Base-by-base conservation (phyloP, 495 filamentous ascomycete species). In the Chaetomidium leptoderma region DNA sequence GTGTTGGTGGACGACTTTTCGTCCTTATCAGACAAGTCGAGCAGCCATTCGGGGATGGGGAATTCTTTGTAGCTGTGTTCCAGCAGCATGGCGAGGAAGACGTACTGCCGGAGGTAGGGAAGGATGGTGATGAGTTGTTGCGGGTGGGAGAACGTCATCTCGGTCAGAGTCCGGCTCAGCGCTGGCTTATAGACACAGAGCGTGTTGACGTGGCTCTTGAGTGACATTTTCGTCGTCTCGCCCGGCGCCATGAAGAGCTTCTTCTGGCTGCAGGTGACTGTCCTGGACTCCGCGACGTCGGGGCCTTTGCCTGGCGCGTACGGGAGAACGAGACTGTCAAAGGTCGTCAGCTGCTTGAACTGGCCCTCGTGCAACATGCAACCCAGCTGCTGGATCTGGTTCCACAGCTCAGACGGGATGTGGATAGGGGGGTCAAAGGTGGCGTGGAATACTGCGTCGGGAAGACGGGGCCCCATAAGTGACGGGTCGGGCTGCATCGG, bases 111-210 rank as follows among this genome's bases (percentile, higher is more conserved):
- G 7, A 93, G 76, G 21, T 82, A 74, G 16, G 87, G 90, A 24
- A 97, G 76, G 52, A 96, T 83, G 37, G 81, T 81, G 26, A 92
- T 73, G 14, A 98, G 74, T 65, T 97, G 91, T 49, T 86, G 82
- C 2, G 93, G 93, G 66, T 97, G 93, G 2, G 85, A 83, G 63
- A 98, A 96, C 1, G 89, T 86, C 9, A 97, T 72, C 21, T 88
- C 81, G 36, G 80, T 80, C 24, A 98, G 67, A 2, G 78, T 80
- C 35, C 84, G 78, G 4, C 87, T 88, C 48, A 82, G 86, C 16
- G 88, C 84, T 3, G 82, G 77, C 58, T 89, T 87, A 50, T 87
- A 79, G 3, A 89, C 78, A 58, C 83, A 84, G 40, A 97, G 82
- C 0, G 79, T 84, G 68, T 90, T 90, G 46, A 63, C 66, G 55